Conservation (phyloP, 352 stramenopile species). For the Albugo laibachii region DNA sequence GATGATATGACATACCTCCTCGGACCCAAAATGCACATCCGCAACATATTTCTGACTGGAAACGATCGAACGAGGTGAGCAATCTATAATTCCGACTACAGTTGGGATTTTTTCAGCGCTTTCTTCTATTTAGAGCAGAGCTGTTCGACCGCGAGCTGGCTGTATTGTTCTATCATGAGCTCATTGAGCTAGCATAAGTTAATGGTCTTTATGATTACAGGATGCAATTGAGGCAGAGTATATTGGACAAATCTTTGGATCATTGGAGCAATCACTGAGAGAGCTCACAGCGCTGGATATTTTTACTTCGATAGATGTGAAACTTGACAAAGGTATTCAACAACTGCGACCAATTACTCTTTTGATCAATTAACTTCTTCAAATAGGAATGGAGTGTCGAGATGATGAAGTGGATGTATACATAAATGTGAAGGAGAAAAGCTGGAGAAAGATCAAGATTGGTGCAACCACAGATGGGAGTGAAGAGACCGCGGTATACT, state of each 20-base stretch:
- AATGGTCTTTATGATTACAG: constrained; percentile 6
- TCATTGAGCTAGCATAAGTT: too few relatives aligned
- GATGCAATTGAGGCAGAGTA: constrained; percentile 37
- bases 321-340: constrained; percentile 42
- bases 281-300: constrained; percentile 65
- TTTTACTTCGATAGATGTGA: constrained; percentile 64
- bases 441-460: constrained; percentile 68
- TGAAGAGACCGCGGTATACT: constrained; percentile 52
- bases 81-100: too few relatives aligned
- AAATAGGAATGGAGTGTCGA: not conserved
- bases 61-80: constrained; percentile 70
- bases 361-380: not conserved
- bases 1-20: too few relatives aligned
- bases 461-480: constrained; percentile 67
- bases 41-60: constrained; percentile 74
- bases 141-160: too few relatives aligned
- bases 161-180: too few relatives aligned
- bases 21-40: constrained; percentile 30
- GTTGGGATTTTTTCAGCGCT: not conserved
- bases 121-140: too few relatives aligned
- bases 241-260: constrained; percentile 39
- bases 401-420: constrained; percentile 46
- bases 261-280: constrained; percentile 26
- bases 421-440: constrained; percentile 77
- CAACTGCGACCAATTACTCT: too few relatives aligned